Evolutionary conservation across 495 filamentous ascomycete genomes (phyloP).

Genomic region (Evansstolkia leycettana): DNA sequence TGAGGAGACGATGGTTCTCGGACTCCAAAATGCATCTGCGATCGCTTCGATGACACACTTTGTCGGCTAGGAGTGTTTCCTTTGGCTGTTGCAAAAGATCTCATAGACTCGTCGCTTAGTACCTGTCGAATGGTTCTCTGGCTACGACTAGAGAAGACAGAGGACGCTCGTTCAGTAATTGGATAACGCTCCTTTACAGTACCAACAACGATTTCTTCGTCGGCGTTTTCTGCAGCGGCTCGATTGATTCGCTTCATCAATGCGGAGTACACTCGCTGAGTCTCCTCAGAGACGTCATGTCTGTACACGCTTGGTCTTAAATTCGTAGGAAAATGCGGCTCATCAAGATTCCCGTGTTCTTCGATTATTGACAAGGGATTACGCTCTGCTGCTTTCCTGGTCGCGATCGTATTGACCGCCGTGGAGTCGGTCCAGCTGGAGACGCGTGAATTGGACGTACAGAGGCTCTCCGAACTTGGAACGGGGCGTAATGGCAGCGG

Average conservation of each 20-base stretch:
- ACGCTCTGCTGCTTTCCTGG: constrained; percentile 25
- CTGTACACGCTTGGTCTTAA: constrained; percentile 6
- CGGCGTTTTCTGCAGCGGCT: constrained; percentile 11
- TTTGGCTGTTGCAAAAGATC: constrained; percentile 20
- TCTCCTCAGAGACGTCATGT: constrained; percentile 35
- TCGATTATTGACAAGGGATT: constrained; percentile 55
- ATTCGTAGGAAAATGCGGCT: constrained; percentile 15
- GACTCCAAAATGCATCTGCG: background rate
- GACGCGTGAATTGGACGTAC: constrained; percentile 50
- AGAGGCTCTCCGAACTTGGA: constrained; percentile 34
- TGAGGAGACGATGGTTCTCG: background rate
- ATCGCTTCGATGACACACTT: constrained; percentile 1
- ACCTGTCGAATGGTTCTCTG: constrained; percentile 17
- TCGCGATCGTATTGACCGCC: constrained; percentile 32
- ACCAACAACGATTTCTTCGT: constrained; percentile 20
- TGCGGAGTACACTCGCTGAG: constrained; percentile 59
- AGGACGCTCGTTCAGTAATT: constrained; percentile 20
- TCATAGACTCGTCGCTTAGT: constrained; percentile 23
- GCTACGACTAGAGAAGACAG: constrained; percentile 16
- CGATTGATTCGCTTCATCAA: constrained; percentile 53
- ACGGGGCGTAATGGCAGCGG: constrained; percentile 8
- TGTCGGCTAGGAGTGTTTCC: constrained; percentile 14
- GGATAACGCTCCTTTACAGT: constrained; percentile 20
- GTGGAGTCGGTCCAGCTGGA: constrained; percentile 68
- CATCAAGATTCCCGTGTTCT: constrained; percentile 43